Conservation (phyloP, 305 asterid genomes). For the Fraxinus baroniana region DNA sequence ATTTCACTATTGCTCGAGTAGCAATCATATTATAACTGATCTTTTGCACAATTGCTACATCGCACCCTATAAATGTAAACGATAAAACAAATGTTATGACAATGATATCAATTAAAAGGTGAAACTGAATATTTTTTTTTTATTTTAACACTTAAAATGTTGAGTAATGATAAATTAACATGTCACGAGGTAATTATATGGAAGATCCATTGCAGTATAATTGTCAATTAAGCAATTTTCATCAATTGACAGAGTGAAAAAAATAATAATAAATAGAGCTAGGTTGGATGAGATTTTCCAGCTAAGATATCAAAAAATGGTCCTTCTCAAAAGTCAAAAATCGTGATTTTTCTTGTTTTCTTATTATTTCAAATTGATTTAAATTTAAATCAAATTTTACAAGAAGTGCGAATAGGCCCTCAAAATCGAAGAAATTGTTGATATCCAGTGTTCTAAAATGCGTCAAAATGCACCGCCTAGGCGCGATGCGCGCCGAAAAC, state of each 20-base stretch:
- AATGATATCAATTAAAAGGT: background rate
- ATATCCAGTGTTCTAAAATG: too few species aligned
- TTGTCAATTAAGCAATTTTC: background rate
- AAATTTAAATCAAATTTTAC: background rate
- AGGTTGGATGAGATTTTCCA: background rate
- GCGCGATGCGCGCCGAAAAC: too few species aligned
- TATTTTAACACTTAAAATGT: background rate
- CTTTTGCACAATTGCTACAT: background rate
- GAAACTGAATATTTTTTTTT: background rate
- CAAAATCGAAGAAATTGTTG: background rate
- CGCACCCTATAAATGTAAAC: background rate
- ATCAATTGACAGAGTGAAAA: too few species aligned
- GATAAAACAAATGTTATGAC: background rate
- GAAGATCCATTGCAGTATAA: background rate
- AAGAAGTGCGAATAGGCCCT: background rate
- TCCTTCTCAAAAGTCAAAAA: background rate
- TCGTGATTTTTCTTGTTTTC: background rate
- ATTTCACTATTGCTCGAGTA: background rate
- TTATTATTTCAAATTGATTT: too few species aligned
- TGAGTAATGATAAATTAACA: background rate
- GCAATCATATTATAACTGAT: background rate
- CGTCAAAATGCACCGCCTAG: too few species aligned
- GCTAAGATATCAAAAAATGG: too few species aligned
- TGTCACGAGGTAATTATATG: background rate
- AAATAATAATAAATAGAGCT: background rate